Evolutionary conservation across 2,329 filamentous ascomycete species (phyloP).

Genomic region (Zymoseptoria crescenta): DNA sequence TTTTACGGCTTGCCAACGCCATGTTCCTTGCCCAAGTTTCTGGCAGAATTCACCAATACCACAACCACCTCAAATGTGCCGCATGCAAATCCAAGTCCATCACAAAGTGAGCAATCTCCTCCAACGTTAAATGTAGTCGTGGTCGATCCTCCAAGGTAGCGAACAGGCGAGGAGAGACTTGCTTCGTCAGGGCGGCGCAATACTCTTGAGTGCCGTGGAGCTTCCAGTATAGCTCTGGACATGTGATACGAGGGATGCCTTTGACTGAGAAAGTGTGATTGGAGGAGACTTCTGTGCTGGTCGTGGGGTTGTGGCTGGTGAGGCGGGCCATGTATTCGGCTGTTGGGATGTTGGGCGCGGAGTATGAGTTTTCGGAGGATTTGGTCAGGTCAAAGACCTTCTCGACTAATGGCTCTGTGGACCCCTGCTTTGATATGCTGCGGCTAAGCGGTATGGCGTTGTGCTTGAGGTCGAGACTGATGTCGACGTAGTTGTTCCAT

Average conservation of each 20-base stretch:
- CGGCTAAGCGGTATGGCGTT: neutral
- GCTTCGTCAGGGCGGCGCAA: slow-evolving; percentile 5
- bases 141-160: neutral
- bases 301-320: neutral
- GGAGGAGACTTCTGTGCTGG: neutral
- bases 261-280: slow-evolving; percentile 5
- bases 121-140: neutral
- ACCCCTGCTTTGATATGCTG: neutral
- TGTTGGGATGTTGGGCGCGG: neutral
- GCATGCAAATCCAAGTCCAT: slow-evolving; percentile 9
- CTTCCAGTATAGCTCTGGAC: slow-evolving; percentile 9
- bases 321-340: neutral
- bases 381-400: neutral
- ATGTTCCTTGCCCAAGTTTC: neutral
- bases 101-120: slow-evolving; percentile 7
- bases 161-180: slow-evolving; percentile 4
- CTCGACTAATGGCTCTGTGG: neutral
- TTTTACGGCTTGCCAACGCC: neutral
- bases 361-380: neutral
- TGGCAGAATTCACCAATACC: slow-evolving; percentile 9
- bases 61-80: slow-evolving; percentile 12
- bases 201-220: slow-evolving; percentile 11
- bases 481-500: slow-evolving; percentile 14
- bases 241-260: slow-evolving; percentile 2
- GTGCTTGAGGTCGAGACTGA: slow-evolving; percentile 9